A percentile compares a stretch with the other conserved stretches of the same genome.
Conservation (phyloP, 495 filamentous ascomycete species). For the Penicillium atrosanguineum region DNA sequence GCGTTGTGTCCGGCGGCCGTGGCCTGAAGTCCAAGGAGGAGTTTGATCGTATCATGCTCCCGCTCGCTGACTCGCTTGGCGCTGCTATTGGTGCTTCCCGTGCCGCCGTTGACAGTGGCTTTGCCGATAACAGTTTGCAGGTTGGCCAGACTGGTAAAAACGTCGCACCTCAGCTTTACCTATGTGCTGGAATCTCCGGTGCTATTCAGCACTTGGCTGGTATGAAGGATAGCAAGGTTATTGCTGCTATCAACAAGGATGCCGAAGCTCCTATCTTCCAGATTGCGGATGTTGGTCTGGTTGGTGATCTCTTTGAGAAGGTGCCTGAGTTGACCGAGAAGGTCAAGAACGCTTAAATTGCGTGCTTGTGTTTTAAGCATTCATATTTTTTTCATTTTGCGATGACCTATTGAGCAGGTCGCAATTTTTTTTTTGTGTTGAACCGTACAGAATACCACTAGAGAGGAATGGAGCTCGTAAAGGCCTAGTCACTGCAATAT, state of each 20-base stretch:
- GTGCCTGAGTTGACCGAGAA: conserved; percentile 97
- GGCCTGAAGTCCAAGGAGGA: conserved; percentile 97
- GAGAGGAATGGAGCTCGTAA: conserved; percentile 15
- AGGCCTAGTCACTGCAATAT: conserved; percentile 13
- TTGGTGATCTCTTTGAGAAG: conserved; percentile 92
- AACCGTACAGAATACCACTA: conserved; percentile 34
- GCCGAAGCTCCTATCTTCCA: conserved; percentile 97
- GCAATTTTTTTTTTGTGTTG: conserved; percentile 15
- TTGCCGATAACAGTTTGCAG: conserved; percentile 98
- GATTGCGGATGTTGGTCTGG: conserved; percentile 90
- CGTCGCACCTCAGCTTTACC: conserved; percentile 91
- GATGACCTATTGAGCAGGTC: conserved; percentile 24
- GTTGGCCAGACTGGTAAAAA: conserved; percentile 99
- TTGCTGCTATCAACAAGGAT: conserved; percentile 98
- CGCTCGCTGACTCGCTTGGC: conserved; percentile 85
- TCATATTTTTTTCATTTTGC: conserved; percentile 23
- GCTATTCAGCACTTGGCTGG: conserved; percentile 98
- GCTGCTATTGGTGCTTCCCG: conserved; percentile 93
- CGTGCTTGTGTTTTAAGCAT: conserved; percentile 26
- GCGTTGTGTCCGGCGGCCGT: conserved; percentile 90
- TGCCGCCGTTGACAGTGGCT: conserved; percentile 94
- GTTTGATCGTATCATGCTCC: conserved; percentile 87
- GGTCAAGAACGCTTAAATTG: conserved; percentile 56
- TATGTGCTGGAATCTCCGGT: conserved; percentile 92
- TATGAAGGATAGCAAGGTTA: conserved; percentile 99